phyloP scores from a whole-genome alignment of 768 basidiomycete genomes.

The Tylopilus plumbeoviolaceoides region DNA sequence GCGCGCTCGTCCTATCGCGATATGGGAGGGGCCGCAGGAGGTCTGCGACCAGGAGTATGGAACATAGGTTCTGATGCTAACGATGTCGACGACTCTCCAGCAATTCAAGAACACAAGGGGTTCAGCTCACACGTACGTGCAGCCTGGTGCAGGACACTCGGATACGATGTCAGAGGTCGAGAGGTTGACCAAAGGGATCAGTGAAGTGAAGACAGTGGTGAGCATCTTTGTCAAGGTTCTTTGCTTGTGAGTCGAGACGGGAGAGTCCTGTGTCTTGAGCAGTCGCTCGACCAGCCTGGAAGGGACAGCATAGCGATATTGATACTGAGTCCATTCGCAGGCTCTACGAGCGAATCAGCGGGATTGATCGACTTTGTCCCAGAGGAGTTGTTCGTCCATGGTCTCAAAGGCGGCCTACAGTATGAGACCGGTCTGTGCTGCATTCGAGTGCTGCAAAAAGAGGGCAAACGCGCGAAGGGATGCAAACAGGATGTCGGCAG shows the following conservation, averaged over 20 bases:
- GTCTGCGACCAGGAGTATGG: too few relatives aligned
- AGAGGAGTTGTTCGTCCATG: conserved; percentile 57
- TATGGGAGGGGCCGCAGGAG: too few relatives aligned
- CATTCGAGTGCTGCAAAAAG: conserved; percentile 72
- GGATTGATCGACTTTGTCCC: conserved; percentile 68
- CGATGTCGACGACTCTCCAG: too few relatives aligned
- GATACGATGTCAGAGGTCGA: conserved; percentile 88
- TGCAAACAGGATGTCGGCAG: conserved; percentile 68
- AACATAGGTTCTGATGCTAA: too few relatives aligned
- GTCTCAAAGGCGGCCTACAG: conserved; percentile 70
- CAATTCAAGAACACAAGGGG: too few relatives aligned
- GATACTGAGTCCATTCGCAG: conserved; percentile 86
- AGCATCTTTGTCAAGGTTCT: conserved; percentile 72
- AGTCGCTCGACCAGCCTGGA: conserved; percentile 80
- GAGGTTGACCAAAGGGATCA: conserved; percentile 80
- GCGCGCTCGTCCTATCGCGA: conserved; percentile 3
- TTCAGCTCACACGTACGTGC: too few relatives aligned
- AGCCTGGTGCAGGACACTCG: too few relatives aligned
- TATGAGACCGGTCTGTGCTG: conserved; percentile 65
- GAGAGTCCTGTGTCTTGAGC: conserved; percentile 53
- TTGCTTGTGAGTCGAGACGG: conserved; percentile 47
- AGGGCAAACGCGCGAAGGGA: conserved; percentile 67
- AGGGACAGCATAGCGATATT: conserved; percentile 88
- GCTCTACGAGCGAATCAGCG: conserved; percentile 76
- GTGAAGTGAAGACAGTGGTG: conserved; percentile 76